Base-by-base conservation (phyloP, 306 rosid genomes). In the Vachellia collinsii region DNA sequence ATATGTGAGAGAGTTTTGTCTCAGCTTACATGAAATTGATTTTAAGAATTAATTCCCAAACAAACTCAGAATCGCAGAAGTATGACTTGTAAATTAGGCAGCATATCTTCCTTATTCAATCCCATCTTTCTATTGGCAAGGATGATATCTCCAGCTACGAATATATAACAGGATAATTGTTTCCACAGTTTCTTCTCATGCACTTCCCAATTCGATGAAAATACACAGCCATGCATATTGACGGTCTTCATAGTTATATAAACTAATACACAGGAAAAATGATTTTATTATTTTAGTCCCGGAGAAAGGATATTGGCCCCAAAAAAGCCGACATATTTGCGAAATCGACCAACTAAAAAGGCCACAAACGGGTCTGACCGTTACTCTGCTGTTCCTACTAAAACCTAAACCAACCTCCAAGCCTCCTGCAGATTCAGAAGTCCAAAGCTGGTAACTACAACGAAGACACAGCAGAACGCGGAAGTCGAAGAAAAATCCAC, bases 401-500 rank as follows among this genome's bases (percentile, higher is more conserved):
- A 39, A 65, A 36, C 81, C 38, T 12, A 73, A 47, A 41, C 61
- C 74, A 58, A 68, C 82, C 70, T 25, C 66, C 66, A 37, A 59
- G 5, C 43, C 16, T 59, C 62, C 39, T 14, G 46, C 65, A 61
- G 65, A 14, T 25, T 61, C 13, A 43, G 8, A 75, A 22, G n/a
- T 19, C 29, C 19, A 9, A 44, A 16, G 22, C 19, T 11, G 47
- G 3, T 19, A 75, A 38, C 78, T 41, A 39, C 70, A 25, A 38
- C 8, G 23, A 38, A 7, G 78, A 12, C 65, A 41, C 4, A 6
- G 23, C 19, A 51, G 44, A 29, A 48, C 7, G 47, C 37, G 66
- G 68, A 75, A 39, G 78, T 75, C 53, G 41, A 75, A 59, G 54
- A 75, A 62, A 61, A 44, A 76, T 46, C 59, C 70, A 47, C 12